A percentile compares a stretch with the other conserved stretches of the same genome.
These are phyloP conservation scores for Microthlaspi erraticum DNA, from an alignment of 345 rosid genomes.

Conservation along the genomic window DNA sequence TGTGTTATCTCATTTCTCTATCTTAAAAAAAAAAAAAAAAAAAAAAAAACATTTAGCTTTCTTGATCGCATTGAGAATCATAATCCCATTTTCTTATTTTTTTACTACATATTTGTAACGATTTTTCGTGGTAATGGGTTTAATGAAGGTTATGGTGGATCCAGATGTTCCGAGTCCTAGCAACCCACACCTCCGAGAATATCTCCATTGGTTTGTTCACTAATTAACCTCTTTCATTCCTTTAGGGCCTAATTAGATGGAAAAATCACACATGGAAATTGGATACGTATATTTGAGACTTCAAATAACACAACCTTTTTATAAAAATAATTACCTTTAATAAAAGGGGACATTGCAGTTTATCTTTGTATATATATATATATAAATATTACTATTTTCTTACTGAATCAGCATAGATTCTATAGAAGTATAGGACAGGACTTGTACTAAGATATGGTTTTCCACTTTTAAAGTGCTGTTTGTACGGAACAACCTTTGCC, in stretches of 20 bases:
- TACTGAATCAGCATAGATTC: constrained; percentile 4
- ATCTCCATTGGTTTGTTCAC: constrained; percentile 47
- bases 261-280: constrained; percentile 3
- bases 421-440: constrained; percentile 17
- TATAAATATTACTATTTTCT: background rate
- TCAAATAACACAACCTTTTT: too few relatives aligned
- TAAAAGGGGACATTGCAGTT: too few relatives aligned
- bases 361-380: background rate
- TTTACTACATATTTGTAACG: background rate
- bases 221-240: background rate
- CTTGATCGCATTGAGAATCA: constrained; percentile 17
- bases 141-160: constrained; percentile 51
- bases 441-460: constrained; percentile 22
- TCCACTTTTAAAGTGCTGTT: constrained; percentile 28
- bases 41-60: constrained; percentile 2
- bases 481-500: constrained; percentile 16
- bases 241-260: background rate
- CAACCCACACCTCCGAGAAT: constrained; percentile 48
- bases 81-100: background rate
- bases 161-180: constrained; percentile 52
- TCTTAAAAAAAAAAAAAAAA: background rate
- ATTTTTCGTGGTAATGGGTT: constrained; percentile 11
- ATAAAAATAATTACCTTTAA: too few relatives aligned
- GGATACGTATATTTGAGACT: background rate
- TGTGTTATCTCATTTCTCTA: background rate